phyloP scores from a whole-genome alignment of 179 eudicot species.

The Spinacia oleracea region DNA sequence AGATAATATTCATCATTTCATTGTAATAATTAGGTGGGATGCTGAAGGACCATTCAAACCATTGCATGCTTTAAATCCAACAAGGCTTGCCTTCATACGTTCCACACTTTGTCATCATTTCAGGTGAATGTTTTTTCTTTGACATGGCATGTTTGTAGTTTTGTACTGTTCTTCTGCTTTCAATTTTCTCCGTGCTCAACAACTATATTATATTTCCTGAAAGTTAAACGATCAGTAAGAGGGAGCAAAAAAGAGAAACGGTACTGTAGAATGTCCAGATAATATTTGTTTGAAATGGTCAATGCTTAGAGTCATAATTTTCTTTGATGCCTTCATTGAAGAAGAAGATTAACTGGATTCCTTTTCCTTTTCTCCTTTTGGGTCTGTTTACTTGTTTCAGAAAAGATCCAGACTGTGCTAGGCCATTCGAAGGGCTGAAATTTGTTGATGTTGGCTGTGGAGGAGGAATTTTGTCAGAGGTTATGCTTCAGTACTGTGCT shows the following conservation, averaged over 20 bases:
- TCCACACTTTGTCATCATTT: conserved; percentile 89
- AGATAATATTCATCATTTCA: conserved; percentile 1
- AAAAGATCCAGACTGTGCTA: conserved; percentile 66
- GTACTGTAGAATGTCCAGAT: background rate
- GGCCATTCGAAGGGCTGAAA: conserved; percentile 90
- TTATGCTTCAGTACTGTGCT: background rate
- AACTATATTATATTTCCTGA: background rate
- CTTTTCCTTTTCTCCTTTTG: background rate
- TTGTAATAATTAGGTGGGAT: conserved; percentile 72
- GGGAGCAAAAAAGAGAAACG: background rate
- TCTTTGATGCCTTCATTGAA: conserved; percentile 4
- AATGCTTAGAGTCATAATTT: background rate
- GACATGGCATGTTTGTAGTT: background rate
- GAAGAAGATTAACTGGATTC: conserved; percentile 1
- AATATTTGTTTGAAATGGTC: background rate
- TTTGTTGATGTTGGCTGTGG: conserved; percentile 96
- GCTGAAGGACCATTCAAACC: conserved; percentile 95
- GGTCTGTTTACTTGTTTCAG: conserved; percentile 47
- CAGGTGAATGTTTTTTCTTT: conserved; percentile 43
- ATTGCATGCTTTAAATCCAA: conserved; percentile 86
- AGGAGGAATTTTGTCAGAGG: conserved; percentile 97
- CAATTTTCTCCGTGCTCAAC: background rate
- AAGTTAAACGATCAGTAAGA: background rate
- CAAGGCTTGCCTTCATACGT: conserved; percentile 82
- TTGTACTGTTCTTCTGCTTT: background rate